Base-by-base conservation (phyloP, 805 yeast genomes). In the Phaffomyces thermotolerans region DNA sequence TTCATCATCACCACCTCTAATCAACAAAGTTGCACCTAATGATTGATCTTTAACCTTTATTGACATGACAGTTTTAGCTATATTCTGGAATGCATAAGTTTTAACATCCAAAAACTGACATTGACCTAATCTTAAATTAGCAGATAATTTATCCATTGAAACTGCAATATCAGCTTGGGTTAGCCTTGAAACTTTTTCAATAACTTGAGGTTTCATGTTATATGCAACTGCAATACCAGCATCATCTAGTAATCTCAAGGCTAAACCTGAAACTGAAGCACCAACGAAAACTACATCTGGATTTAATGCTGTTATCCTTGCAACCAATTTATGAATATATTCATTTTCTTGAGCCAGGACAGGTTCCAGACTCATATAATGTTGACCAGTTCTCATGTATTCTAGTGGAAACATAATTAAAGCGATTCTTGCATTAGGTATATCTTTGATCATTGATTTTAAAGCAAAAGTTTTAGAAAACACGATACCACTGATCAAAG, bases 401-500 rank as follows among this genome's bases (percentile, higher is more conserved):
- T 90, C 98, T 23, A 93, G 66, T 0, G 97, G 96, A 55, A 93
- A 93, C 71, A 89, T 81, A 6, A 93, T 72, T 15, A 95, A 68
- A 46, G 91, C 78, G 34, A 93, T 84, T 43, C 80, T 75, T 0
- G 99, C 98, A 40, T 76, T 71, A 0, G 58, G 54, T 8, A 95
- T 69, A 22, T 60, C 57, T 6, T 76, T 61, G 0, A 88, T 76
- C 99, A 93, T 95, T 2, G 75, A 60, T 55, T 82, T 86, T 33
- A 85, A 69, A 4, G 96, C 95, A 36, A 90, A 67, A 15, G 81
- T 78, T 51, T 89, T 88, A 0, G 97, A 84, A 62, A 90, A 88
- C 4, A 87, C 83, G 5, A 87, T 63, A 0, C 99, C 99, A 55
- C 84, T 80, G 4, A 91, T 60, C 27, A 76, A 73, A 24, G 66